Conservation (phyloP, 257 asterid genomes). For the Cordia subcordata region DNA sequence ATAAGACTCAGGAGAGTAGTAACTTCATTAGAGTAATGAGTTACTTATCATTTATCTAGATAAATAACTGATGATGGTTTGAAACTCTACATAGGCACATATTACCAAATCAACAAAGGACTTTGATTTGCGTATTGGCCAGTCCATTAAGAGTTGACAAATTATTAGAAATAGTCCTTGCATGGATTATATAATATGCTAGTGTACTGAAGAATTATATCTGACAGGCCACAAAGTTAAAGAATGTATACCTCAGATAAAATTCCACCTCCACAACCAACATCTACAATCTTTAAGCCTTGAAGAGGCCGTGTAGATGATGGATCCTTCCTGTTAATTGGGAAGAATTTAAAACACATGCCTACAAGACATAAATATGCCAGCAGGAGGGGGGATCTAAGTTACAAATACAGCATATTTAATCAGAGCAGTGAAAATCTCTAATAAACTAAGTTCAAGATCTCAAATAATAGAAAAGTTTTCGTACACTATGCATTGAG, state of each 20-base stretch:
- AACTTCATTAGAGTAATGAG: background rate
- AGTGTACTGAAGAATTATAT: conserved; percentile 3
- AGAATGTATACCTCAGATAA: conserved; percentile 71
- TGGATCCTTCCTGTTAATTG: conserved; percentile 64
- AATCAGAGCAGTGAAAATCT: no score
- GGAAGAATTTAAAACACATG: conserved; percentile 20
- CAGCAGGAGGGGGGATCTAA: no score
- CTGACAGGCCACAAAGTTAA: conserved; percentile 10
- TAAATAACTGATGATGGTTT: background rate
- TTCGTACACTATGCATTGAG: no score
- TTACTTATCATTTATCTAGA: background rate
- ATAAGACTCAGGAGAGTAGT: background rate
- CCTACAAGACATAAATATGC: no score
- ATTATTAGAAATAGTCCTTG: background rate
- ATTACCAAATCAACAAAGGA: background rate
- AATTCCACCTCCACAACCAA: conserved; percentile 98
- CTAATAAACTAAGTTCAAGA: no score
- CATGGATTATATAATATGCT: background rate
- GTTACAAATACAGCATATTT: no score
- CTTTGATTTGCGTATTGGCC: background rate
- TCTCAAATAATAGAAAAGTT: no score
- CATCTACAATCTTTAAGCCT: conserved; percentile 78
- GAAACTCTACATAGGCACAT: no score
- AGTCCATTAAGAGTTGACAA: background rate
- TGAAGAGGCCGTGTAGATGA: conserved; percentile 63